Conservation (phyloP, 139 green algal species). For the Penium margaritaceum region DNA sequence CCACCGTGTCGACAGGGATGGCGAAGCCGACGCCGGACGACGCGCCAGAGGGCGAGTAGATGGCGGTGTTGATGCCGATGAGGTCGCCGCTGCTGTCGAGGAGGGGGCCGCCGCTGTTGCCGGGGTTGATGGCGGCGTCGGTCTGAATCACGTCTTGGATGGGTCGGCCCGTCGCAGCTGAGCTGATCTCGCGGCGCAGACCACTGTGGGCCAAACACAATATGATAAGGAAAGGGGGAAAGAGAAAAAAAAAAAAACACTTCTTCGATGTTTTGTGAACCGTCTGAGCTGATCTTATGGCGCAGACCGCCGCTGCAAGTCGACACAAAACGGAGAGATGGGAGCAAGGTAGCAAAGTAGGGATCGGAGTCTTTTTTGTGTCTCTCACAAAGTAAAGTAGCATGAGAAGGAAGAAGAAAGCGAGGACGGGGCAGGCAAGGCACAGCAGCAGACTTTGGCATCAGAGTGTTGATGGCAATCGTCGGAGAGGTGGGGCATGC, state of each 20-base stretch:
- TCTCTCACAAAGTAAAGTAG: too few species aligned
- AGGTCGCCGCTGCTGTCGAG: constrained; percentile 46
- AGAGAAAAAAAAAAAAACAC: too few species aligned
- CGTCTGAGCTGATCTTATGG: too few species aligned
- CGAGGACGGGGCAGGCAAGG: too few species aligned
- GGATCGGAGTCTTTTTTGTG: too few species aligned
- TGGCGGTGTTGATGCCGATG: constrained; percentile 55
- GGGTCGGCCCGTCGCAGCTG: constrained; percentile 64
- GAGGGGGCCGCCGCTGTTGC: constrained; percentile 55
- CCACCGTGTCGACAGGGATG: constrained; percentile 45
- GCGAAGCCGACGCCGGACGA: constrained; percentile 50
- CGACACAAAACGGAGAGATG: too few species aligned
- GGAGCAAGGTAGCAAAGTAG: too few species aligned
- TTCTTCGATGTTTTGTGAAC: too few species aligned
- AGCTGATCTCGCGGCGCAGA: constrained; percentile 53
- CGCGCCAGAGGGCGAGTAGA: constrained; percentile 48
- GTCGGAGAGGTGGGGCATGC: too few species aligned
- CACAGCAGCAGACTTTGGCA: too few species aligned
- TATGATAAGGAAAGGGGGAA: background rate
- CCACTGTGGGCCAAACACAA: constrained; percentile 17
- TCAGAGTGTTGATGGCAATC: too few species aligned
- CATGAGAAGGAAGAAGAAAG: background rate
- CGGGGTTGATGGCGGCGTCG: constrained; percentile 59
- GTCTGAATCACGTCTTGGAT: constrained; percentile 71
- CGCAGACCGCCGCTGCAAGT: too few species aligned